These are phyloP conservation scores for Fusarium duplospermum DNA, from an alignment of 2,329 filamentous ascomycete species.

Conservation along the genomic window DNA sequence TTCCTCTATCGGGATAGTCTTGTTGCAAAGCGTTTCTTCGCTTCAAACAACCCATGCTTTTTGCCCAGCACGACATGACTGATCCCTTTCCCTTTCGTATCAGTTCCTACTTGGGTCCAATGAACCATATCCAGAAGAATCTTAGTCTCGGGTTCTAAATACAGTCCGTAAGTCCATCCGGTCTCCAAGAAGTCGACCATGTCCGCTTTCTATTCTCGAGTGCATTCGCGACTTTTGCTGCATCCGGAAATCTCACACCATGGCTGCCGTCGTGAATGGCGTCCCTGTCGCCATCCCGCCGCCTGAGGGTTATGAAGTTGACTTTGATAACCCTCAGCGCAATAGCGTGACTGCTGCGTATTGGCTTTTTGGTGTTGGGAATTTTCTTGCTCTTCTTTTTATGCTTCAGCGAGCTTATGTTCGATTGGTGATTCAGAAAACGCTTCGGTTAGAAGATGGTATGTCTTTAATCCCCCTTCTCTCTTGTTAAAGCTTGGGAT, in stretches of 20 bases:
- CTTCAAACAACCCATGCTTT: neutral
- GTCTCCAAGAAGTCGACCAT: neutral
- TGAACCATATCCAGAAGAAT: neutral
- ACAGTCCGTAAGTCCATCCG: neutral
- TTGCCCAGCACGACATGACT: neutral
- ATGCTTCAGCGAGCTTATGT: slow-evolving; percentile 43
- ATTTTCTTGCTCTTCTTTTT: slow-evolving; percentile 21
- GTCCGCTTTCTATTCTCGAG: neutral
- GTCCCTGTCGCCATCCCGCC: slow-evolving; percentile 39
- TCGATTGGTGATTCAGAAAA: slow-evolving; percentile 16
- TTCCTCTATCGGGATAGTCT: neutral
- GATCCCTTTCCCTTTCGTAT: neutral
- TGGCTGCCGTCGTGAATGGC: slow-evolving; percentile 39
- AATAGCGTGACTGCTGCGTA: slow-evolving; percentile 29
- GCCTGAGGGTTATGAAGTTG: slow-evolving; percentile 44
- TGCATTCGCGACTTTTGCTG: neutral
- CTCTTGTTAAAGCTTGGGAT: neutral
- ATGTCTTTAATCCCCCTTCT: neutral
- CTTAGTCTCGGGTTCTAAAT: neutral
- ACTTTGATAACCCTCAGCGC: slow-evolving; percentile 45
- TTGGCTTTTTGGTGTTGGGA: slow-evolving; percentile 37
- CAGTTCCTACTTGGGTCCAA: neutral
- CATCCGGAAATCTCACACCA: neutral
- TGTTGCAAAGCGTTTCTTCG: neutral
- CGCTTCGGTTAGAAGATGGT: slow-evolving; percentile 12